phyloP scores from a whole-genome alignment of 306 rosid genomes.

The Geum urbanum region DNA sequence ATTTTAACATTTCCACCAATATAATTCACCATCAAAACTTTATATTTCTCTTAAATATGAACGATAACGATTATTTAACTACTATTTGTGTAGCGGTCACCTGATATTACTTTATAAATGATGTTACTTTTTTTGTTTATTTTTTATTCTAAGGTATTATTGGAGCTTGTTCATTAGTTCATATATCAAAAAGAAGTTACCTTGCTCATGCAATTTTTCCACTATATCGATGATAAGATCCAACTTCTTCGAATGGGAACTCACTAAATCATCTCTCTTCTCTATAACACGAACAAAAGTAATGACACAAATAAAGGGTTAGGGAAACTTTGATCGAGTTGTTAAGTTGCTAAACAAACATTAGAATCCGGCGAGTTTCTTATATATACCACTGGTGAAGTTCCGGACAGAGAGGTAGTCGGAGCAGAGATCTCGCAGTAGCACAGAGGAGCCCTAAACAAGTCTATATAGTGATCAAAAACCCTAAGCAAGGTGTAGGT shows the following conservation, averaged over 20 bases:
- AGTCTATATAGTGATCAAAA: neutral
- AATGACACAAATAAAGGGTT: neutral
- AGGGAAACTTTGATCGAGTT: neutral
- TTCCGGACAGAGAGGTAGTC: slow-evolving; percentile 45
- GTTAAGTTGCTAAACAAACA: too few species aligned
- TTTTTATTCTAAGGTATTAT: too few species aligned
- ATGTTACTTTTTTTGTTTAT: too few species aligned
- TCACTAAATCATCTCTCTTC: slow-evolving; percentile 44
- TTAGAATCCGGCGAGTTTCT: neutral
- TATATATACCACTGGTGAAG: slow-evolving; percentile 44
- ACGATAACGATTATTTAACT: too few species aligned
- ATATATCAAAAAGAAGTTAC: slow-evolving; percentile 13
- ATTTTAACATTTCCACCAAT: neutral
- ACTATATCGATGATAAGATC: slow-evolving; percentile 38
- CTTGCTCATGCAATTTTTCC: slow-evolving; percentile 53
- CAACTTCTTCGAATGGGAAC: slow-evolving; percentile 45
- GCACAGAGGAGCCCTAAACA: slow-evolving; percentile 3
- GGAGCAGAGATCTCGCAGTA: slow-evolving; percentile 55
- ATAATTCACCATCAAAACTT: neutral
- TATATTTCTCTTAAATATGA: too few species aligned
- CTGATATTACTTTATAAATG: too few species aligned
- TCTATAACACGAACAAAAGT: slow-evolving; percentile 33
- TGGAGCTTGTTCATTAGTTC: too few species aligned
- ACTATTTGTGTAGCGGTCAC: too few species aligned
- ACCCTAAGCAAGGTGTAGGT: neutral